Percentiles rank a stretch among this genome's conserved stretches.
Conservation (phyloP, 768 basidiomycete genomes). For the Mycena kentingensis region DNA sequence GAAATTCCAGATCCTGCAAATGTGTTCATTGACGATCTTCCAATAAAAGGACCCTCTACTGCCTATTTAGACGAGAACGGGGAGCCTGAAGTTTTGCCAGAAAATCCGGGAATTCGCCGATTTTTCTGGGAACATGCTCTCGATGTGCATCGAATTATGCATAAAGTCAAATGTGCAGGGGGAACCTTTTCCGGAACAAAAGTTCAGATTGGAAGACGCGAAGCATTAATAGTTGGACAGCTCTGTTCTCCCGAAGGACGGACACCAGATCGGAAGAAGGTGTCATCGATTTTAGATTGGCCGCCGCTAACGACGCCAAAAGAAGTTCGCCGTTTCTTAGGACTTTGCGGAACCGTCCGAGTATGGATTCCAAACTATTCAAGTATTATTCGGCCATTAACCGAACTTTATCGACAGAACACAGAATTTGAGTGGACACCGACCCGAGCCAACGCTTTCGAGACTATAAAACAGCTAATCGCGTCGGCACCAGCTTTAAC, state of each 20-base stretch:
- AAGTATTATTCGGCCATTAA: conserved; percentile 14
- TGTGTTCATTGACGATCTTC: conserved; percentile 36
- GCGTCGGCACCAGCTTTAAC: conserved; percentile 25
- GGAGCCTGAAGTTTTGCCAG: conserved; percentile 10
- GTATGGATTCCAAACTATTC: conserved; percentile 28
- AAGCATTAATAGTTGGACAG: conserved; percentile 34
- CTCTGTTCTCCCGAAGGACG: conserved; percentile 34
- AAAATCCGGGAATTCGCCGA: conserved; percentile 25
- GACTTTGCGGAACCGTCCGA: conserved; percentile 26
- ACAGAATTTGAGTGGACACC: conserved; percentile 31
- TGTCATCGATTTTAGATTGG: conserved; percentile 32
- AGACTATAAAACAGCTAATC: conserved; percentile 17
- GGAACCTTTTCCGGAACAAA: conserved; percentile 35
- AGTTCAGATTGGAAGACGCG: conserved; percentile 26
- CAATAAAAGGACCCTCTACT: conserved; percentile 28
- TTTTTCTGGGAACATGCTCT: conserved; percentile 41
- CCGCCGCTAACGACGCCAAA: conserved; percentile 13
- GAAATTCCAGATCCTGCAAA: conserved; percentile 32
- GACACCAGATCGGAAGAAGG: conserved; percentile 28
- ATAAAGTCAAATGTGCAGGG: conserved; percentile 29
- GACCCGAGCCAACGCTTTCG: conserved; percentile 25
- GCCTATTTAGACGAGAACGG: conserved; percentile 27
- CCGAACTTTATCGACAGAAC: conserved; percentile 18
- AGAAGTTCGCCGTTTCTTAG: conserved; percentile 27
- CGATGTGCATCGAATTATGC: conserved; percentile 32